These are phyloP conservation scores for Apiospora hydei DNA, from an alignment of 2,329 filamentous ascomycete species.

Conservation along the genomic window DNA sequence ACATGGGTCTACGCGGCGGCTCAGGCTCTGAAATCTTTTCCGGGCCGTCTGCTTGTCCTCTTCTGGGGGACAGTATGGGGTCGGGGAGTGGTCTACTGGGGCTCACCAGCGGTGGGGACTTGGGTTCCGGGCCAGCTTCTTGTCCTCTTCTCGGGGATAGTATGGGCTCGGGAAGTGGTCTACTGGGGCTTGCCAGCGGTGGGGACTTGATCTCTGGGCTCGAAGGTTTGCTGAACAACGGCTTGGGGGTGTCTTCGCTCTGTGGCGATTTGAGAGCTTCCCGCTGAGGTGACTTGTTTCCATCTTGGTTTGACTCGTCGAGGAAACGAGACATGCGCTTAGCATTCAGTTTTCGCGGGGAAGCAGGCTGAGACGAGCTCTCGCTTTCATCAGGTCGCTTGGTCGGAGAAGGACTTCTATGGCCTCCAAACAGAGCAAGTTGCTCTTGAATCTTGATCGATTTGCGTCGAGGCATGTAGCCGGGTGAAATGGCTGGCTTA, in stretches of 20 bases:
- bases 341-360: constrained; percentile 65
- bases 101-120: constrained; percentile 21
- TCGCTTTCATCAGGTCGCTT: constrained; percentile 43
- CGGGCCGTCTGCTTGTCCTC: neutral
- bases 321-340: constrained; percentile 67
- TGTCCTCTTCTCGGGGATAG: neutral
- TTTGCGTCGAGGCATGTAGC: neutral
- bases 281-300: constrained; percentile 35
- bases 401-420: constrained; percentile 37
- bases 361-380: constrained; percentile 51
- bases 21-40: neutral
- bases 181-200: constrained; percentile 17
- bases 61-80: neutral
- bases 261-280: constrained; percentile 34
- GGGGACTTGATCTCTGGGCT: constrained; percentile 26
- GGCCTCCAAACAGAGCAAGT: constrained; percentile 39
- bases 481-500: neutral
- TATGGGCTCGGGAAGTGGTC: constrained; percentile 25
- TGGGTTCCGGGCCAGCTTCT: constrained; percentile 21
- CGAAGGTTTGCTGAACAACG: constrained; percentile 40
- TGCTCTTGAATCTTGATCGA: constrained; percentile 39
- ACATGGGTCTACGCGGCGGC: constrained; percentile 34
- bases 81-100: constrained; percentile 25
- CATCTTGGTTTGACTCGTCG: constrained; percentile 48
- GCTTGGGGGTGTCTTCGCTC: constrained; percentile 31